Conservation (phyloP, 2,329 filamentous ascomycete genomes). For the Neonectria sp. region DNA sequence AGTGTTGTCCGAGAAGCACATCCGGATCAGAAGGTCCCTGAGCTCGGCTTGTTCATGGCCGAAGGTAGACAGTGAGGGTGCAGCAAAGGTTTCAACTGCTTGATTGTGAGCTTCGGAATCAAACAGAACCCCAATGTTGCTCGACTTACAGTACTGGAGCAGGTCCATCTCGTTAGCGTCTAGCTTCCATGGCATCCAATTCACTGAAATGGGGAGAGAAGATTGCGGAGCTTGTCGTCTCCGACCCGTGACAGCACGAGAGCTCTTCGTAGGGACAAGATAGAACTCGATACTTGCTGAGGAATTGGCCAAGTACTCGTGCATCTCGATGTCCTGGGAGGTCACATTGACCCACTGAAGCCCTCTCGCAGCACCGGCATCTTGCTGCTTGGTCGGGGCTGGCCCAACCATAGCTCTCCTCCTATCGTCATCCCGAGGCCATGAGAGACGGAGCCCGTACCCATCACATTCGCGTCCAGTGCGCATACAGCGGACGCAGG, state of each 20-base stretch:
- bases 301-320: not conserved
- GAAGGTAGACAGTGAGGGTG: not conserved
- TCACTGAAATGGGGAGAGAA: not conserved
- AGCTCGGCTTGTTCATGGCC: not conserved
- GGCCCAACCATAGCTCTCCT: conserved; percentile 9
- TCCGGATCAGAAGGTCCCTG: not conserved
- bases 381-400: not conserved
- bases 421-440: conserved; percentile 15
- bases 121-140: not conserved
- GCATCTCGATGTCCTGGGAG: not conserved
- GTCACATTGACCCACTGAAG: not conserved
- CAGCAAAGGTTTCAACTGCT: not conserved
- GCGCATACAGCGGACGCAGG: conserved; percentile 11
- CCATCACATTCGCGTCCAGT: conserved; percentile 9
- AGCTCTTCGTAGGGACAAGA: not conserved
- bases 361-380: not conserved
- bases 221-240: not conserved
- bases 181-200: not conserved
- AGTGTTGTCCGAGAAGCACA: not conserved
- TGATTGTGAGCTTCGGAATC: not conserved
- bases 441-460: conserved; percentile 24
- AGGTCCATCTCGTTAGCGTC: not conserved
- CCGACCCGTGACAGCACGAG: not conserved
- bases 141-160: not conserved
- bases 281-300: not conserved